Conservation (phyloP, 192 early-diverging fungal species). For the Mortierella alpina region DNA sequence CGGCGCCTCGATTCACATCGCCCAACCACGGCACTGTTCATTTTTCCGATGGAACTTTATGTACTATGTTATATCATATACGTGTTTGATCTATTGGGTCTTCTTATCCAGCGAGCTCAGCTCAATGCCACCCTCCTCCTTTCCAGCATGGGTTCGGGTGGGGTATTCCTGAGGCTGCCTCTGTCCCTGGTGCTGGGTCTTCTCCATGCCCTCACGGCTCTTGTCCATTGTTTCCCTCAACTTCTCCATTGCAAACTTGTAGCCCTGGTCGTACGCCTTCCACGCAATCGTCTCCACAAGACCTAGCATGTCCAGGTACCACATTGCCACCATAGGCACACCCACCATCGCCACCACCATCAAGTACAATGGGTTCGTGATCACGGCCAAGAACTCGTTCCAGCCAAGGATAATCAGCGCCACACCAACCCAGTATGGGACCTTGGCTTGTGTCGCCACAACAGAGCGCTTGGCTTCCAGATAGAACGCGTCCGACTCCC, state of each 20-base stretch:
- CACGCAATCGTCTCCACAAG: conserved; percentile 61
- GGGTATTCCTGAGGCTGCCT: conserved; percentile 44
- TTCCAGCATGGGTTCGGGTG: conserved; percentile 10
- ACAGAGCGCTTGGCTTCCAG: conserved; percentile 96
- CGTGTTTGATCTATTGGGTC: conserved; percentile 21
- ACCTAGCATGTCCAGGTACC: conserved; percentile 74
- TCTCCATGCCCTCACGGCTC: conserved; percentile 9
- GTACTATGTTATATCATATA: too few species aligned
- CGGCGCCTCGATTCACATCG: too few species aligned
- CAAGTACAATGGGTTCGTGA: conserved; percentile 89
- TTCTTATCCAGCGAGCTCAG: conserved; percentile 53
- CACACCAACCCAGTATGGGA: conserved; percentile 89
- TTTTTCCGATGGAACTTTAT: too few species aligned
- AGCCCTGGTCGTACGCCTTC: conserved; percentile 51
- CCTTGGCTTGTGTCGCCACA: conserved; percentile 85
- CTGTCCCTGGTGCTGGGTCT: conserved; percentile 7
- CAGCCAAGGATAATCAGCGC: conserved; percentile 86
- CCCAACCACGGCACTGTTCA: too few species aligned
- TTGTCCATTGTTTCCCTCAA: conserved; percentile 41
- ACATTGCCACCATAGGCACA: conserved; percentile 68
- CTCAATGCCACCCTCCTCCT: conserved; percentile 45
- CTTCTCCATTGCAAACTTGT: conserved; percentile 47
- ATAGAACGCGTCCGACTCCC: conserved; percentile 91
- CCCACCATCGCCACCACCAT: conserved; percentile 70
- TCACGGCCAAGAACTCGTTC: conserved; percentile 92